Evolutionary conservation across 495 filamentous ascomycete genomes (phyloP), one percentile per base, ranked within the genome.

Genomic region (Poronia punctata): DNA sequence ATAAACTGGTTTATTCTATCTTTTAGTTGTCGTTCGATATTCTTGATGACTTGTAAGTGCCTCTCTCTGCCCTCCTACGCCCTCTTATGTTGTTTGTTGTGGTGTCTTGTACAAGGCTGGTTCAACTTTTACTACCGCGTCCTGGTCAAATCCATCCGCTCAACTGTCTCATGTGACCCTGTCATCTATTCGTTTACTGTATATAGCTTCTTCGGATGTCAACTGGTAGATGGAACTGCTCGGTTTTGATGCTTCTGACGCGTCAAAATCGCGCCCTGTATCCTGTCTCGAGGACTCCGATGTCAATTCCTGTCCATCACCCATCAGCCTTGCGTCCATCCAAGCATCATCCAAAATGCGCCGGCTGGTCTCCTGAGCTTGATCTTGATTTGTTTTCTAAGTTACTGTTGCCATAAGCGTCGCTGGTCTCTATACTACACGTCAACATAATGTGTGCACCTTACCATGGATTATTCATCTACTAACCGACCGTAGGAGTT

Each of bases 401-500:
- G 22, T 57, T 61, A 36, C 45, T 32, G 47, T 48, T 35, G 46
- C 54, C 55, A 53, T 50, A 17, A 37, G 54, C 40, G 54, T 71
- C 67, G 67, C 67, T 46, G 40, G 15, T 41, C 45, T 26, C 45
- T 38, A 40, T 62, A 57, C 60, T 62, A 38, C 35, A 48, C 39
- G 34, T 22, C 30, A 36, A 54, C 29, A 43, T 45, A 16, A 49
- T 43, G 53, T 19, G 45, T 43, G 48, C 43, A 35, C 22, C 49
- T 17, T 31, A 40, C 36, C 8, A 14, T 20, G 18, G 39, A 27
- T 32, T 53, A 43, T 54, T 53, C 52, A 45, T 39, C 44, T 51
- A 56, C 67, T 71, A 59, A 71, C 60, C 57, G 65, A 62, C 60
- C 56, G 38, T 51, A 67, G 67, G 60, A 64, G 62, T 62, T 61